phyloP scores from a whole-genome alignment of 108 stramenopile species.

The Parietichytrium sp. region DNA sequence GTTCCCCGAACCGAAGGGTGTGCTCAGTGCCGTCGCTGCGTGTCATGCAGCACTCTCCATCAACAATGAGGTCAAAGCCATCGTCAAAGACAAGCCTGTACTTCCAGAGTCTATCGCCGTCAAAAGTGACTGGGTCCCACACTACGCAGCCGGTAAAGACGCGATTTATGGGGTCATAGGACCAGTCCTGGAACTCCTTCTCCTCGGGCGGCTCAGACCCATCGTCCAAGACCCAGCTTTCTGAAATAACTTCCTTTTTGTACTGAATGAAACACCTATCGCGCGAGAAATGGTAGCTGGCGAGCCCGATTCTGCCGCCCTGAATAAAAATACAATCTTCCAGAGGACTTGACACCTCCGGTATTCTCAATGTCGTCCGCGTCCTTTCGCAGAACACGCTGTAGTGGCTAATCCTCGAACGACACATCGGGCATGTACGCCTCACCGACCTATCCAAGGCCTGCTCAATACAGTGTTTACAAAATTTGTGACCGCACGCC shows the following conservation, averaged over 20 bases:
- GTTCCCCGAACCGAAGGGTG: no score
- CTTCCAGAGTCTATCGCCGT: no score
- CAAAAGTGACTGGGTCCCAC: conserved; percentile 24
- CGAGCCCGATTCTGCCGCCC: not conserved
- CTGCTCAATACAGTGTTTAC: not conserved
- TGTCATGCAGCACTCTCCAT: no score
- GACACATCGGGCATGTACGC: not conserved
- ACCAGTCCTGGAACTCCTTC: not conserved
- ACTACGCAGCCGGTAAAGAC: not conserved
- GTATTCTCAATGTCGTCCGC: not conserved
- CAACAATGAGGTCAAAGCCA: not conserved
- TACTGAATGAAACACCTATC: not conserved
- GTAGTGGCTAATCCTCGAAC: not conserved
- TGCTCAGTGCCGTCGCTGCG: no score
- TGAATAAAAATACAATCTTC: not conserved
- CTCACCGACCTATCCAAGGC: not conserved
- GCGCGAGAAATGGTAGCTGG: not conserved
- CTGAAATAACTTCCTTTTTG: not conserved
- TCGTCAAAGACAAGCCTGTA: conserved; percentile 25
- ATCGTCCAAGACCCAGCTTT: not conserved
- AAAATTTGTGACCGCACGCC: not conserved
- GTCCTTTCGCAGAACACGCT: not conserved
- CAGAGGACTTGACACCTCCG: not conserved
- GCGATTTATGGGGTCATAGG: conserved; percentile 3
- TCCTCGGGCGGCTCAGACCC: not conserved